Base-by-base conservation (phyloP, 2,329 filamentous ascomycete genomes). In the Westerdykella aurantiaca region DNA sequence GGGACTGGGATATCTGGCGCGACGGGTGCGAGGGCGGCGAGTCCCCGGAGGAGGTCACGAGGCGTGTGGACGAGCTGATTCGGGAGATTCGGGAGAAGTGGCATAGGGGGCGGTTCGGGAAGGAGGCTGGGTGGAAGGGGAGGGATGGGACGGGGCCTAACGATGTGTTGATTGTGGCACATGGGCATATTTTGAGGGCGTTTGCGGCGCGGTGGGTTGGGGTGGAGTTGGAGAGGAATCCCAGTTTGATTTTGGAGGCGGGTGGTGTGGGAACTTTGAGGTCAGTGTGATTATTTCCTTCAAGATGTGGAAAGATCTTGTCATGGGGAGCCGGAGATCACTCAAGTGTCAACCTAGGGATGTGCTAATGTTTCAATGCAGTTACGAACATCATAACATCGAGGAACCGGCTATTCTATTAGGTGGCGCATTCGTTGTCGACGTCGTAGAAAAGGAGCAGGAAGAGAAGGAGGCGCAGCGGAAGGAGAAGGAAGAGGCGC, bases 131-230 rank as follows among this genome's bases (percentile, higher is more conserved):
- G 13, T 75, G 77, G 57, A 61, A 51, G 39, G 51, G 52, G 7
- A 50, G 46, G 13, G 61, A 72, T 4, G 71, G 58, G 44, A 29
- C 25, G 25, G 71, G 55, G 31, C 79, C 71, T 21, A 71, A 79
- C 13, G 86, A 91, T 65, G 80, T 91, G 14, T 67, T 91, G 18
- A 75, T 95, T 39, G 88, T 96, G 5, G 90, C 88, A 17, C 90
- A 96, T 63, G 90, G 90, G 0, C 90, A 95, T 69, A 91, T 95
- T 44, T 71, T 96, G 42, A 77, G 90, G 13, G 87, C 88, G 0
- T 88, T 96, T 64, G 89, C 90, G 6, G 87, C 91, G 74, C 77
- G 89, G 25, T 96, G 90, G 90, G 78, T 83, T 0, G 80, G 81
- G 0, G 85, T 85, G 70, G 74, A 79, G 11, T 72, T 96, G 46